Conservation (phyloP, 495 filamentous ascomycete species). For the Aspergillus funiculosus region DNA sequence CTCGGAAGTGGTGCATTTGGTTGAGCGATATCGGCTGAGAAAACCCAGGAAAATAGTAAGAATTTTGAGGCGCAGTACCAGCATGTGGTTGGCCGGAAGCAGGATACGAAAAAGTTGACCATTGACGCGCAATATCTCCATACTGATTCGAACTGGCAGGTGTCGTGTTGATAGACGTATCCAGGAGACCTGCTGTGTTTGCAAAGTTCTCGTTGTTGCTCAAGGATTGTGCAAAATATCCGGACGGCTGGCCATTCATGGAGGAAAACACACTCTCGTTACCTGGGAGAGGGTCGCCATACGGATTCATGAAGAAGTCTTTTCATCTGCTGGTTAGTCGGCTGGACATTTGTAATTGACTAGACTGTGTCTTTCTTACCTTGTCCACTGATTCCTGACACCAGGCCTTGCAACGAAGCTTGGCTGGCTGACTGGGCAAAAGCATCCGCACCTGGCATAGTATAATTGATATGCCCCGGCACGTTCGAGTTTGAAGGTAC, state of each 20-base stretch:
- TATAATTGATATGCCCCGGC: not conserved
- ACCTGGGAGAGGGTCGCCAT: not conserved
- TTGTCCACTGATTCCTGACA: not conserved
- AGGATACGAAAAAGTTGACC: not conserved
- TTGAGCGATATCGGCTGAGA: not conserved
- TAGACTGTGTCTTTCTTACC: not conserved
- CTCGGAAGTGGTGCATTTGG: not conserved
- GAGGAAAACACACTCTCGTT: not conserved
- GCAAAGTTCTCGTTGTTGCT: not conserved
- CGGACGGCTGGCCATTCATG: not conserved
- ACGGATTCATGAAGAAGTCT: constrained; percentile 1
- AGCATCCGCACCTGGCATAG: not conserved
- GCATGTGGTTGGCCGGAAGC: not conserved
- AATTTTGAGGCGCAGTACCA: not conserved
- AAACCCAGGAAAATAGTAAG: not conserved
- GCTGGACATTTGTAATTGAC: not conserved
- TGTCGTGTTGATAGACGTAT: not conserved
- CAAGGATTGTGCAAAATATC: not conserved
- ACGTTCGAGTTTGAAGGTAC: not conserved
- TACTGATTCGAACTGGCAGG: not conserved
- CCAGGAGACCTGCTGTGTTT: not conserved
- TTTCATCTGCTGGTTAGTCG: not conserved
- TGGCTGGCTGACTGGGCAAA: not conserved
- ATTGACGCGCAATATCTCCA: not conserved
- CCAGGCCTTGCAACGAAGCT: not conserved